Percentiles rank a stretch among this genome's conserved stretches.
phyloP scores from a whole-genome alignment of 208 protist genomes.

The Leishmania amazonensis region DNA sequence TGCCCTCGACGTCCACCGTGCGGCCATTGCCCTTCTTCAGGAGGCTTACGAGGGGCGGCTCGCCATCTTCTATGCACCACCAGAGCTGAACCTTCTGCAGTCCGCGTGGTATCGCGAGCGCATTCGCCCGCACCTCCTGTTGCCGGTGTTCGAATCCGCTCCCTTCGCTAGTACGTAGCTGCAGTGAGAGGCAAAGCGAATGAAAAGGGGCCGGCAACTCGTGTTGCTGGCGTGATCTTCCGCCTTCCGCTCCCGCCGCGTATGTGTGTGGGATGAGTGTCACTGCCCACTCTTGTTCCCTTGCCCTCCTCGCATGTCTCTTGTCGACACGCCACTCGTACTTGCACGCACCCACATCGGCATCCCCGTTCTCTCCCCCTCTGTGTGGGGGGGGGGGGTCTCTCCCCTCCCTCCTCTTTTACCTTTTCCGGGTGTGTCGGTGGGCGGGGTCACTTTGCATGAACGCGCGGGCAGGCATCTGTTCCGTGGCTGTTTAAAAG shows the following conservation, averaged over 20 bases:
- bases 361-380: not conserved
- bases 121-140: slow-evolving; percentile 42
- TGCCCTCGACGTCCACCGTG: slow-evolving; percentile 87
- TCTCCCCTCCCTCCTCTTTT: not conserved
- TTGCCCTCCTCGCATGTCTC: not conserved
- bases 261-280: not conserved
- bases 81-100: slow-evolving; percentile 56
- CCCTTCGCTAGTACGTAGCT: not conserved
- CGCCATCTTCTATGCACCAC: slow-evolving; percentile 85
- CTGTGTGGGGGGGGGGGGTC: no score
- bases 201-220: not conserved
- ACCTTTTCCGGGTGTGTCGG: no score
- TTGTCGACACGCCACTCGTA: not conserved
- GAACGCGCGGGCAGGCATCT: not conserved
- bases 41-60: slow-evolving; percentile 90
- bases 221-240: not conserved
- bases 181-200: not conserved
- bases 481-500: not conserved
- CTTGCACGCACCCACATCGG: not conserved
- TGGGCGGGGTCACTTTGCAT: not conserved
- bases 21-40: slow-evolving; percentile 86
- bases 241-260: not conserved
- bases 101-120: slow-evolving; percentile 49
- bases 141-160: slow-evolving; percentile 33
- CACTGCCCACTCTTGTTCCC: not conserved